These are phyloP conservation scores for Pascua guehoae DNA, from an alignment of 1,284 basidiomycete species.

Conservation along the genomic window DNA sequence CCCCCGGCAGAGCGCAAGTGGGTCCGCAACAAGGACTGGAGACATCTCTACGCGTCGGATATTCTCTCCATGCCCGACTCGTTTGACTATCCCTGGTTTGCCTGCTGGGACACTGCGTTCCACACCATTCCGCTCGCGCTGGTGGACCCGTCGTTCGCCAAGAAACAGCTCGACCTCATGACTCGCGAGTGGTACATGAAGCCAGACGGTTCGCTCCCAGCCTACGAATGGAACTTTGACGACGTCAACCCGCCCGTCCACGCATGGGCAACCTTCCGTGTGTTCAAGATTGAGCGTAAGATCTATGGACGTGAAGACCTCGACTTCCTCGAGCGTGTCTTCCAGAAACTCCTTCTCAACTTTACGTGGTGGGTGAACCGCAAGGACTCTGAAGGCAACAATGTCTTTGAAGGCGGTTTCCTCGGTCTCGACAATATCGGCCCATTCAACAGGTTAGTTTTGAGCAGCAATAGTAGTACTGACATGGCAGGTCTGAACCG, in stretches of 20 bases:
- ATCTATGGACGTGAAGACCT: conserved; percentile 86
- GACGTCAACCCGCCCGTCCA: conserved; percentile 98
- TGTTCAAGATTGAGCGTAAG: conserved; percentile 98
- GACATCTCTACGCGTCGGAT: conserved; percentile 90
- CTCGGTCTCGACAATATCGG: conserved; percentile 97
- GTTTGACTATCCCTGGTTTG: conserved; percentile 98
- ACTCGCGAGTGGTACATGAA: conserved; percentile 98
- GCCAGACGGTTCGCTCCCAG: conserved; percentile 94
- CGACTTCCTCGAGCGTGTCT: conserved; percentile 90
- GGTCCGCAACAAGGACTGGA: conserved; percentile 88
- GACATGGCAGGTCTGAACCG: conserved; percentile 64
- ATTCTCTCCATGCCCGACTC: conserved; percentile 99
- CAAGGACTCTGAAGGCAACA: conserved; percentile 89
- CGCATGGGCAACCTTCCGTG: conserved; percentile 94
- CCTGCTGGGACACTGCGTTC: conserved; percentile 93
- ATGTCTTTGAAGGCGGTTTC: conserved; percentile 98
- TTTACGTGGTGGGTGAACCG: conserved; percentile 99
- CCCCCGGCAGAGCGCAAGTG: conserved; percentile 86
- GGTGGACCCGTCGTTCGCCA: conserved; percentile 90
- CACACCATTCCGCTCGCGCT: conserved; percentile 96
- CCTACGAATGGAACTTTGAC: conserved; percentile 98
- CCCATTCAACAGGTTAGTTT: conserved; percentile 69
- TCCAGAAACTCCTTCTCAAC: conserved; percentile 89
- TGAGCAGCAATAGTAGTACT: conserved; percentile 38
- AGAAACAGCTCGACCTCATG: conserved; percentile 93